phyloP scores from a whole-genome alignment of 805 yeast species.

The Ogataea trehalophila region DNA sequence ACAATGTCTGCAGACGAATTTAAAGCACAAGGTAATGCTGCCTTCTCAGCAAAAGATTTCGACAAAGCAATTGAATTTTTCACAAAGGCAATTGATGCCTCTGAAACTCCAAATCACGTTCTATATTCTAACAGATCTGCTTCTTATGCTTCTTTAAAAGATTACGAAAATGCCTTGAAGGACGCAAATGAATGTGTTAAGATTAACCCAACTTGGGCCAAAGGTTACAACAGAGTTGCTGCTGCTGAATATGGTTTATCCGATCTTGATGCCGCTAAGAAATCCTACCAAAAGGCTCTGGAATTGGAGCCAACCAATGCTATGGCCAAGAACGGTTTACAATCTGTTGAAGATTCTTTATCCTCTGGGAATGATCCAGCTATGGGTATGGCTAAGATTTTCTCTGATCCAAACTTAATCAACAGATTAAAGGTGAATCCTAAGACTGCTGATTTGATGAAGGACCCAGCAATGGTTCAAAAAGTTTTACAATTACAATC shows the following conservation, averaged over 20 bases:
- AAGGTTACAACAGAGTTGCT: conserved; percentile 90
- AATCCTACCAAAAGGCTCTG: conserved; percentile 70
- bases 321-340: conserved; percentile 81
- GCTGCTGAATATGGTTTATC: conserved; percentile 91
- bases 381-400: conserved; percentile 71
- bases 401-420: conserved; percentile 75
- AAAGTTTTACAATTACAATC: conserved; percentile 57
- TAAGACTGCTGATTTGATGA: conserved; percentile 79
- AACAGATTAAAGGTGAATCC: conserved; percentile 77
- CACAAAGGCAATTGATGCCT: conserved; percentile 80
- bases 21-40: conserved; percentile 92
- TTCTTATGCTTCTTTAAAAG: conserved; percentile 71
- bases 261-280: conserved; percentile 67
- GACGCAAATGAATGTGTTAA: conserved; percentile 84
- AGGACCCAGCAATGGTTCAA: conserved; percentile 77
- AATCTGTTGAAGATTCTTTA: conserved; percentile 58
- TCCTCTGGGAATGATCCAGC: conserved; percentile 41
- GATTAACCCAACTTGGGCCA: conserved; percentile 87
- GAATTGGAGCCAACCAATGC: conserved; percentile 76
- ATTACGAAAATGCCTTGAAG: conserved; percentile 67
- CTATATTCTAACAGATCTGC: conserved; percentile 93
- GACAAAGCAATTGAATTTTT: conserved; percentile 74
- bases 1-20: conserved; percentile 63
- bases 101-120: conserved; percentile 84
- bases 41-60: conserved; percentile 84